Percentiles rank a stretch among this genome's conserved stretches.
Conservation (phyloP, 305 asterid species). For the Fraxinus latifolia region DNA sequence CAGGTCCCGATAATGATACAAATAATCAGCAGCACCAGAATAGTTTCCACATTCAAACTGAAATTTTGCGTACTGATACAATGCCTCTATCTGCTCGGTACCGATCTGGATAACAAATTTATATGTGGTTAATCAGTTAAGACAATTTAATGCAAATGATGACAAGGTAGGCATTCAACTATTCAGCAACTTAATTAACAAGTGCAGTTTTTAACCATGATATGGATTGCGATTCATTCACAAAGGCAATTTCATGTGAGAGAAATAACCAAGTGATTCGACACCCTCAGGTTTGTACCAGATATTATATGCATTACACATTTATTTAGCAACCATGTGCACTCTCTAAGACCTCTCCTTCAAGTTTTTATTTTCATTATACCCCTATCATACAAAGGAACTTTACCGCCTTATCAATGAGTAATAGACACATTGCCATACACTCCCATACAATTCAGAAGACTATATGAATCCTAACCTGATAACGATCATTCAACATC, state of each 20-base stretch:
- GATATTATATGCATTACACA: not conserved
- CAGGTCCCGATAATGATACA: conserved; percentile 78
- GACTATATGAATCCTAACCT: conserved; percentile 46
- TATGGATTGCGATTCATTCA: not conserved
- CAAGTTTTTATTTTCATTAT: not conserved
- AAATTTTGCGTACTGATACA: conserved; percentile 88
- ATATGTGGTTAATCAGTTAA: conserved; percentile 6
- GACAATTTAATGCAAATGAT: not conserved
- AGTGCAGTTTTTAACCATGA: not conserved
- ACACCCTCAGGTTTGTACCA: not conserved
- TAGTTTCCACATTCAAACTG: conserved; percentile 99
- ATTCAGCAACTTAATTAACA: not conserved
- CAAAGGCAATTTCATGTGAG: not conserved
- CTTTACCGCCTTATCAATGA: not conserved
- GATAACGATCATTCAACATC: conserved; percentile 85
- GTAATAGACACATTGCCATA: not conserved
- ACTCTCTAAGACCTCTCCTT: not conserved
- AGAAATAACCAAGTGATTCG: not conserved
- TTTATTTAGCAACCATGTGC: not conserved
- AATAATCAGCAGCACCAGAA: conserved; percentile 95
- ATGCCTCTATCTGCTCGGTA: conserved; percentile 84
- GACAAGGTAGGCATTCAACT: not conserved
- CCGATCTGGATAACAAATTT: conserved; percentile 59
- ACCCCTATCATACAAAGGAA: not conserved
- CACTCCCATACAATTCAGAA: not conserved